Evolutionary conservation across 345 rosid species (phyloP).

Genomic region (Cardiospermum halicacabum): DNA sequence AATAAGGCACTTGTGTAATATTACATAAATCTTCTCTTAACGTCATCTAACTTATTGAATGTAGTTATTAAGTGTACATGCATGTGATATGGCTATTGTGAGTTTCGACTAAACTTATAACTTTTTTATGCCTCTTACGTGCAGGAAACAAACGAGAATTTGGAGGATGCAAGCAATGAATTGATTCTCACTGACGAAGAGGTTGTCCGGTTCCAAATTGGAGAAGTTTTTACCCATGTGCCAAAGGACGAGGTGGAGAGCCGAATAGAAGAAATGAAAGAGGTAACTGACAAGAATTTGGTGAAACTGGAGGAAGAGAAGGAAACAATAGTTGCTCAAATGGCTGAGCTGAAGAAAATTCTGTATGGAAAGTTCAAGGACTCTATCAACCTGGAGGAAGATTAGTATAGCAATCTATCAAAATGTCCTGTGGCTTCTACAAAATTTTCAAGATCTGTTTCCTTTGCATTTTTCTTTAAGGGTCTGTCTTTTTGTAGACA

Average conservation of each 20-base stretch:
- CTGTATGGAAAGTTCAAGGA: constrained; percentile 84
- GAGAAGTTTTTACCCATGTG: constrained; percentile 90
- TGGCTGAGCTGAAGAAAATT: constrained; percentile 80
- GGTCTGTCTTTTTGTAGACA: not conserved
- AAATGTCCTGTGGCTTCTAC: not conserved
- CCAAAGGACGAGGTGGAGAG: constrained; percentile 83
- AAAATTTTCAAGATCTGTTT: not conserved
- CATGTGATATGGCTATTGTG: not conserved
- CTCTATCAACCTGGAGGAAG: constrained; percentile 95
- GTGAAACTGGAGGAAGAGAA: constrained; percentile 77
- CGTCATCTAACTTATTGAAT: not conserved
- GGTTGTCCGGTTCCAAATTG: constrained; percentile 73
- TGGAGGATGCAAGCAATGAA: constrained; percentile 92
- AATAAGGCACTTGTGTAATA: not conserved
- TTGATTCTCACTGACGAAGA: constrained; percentile 92
- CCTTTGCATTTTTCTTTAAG: not conserved
- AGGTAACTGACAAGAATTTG: constrained; percentile 52
- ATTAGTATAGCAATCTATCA: constrained; percentile 25
- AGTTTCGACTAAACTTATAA: not conserved
- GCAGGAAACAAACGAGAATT: constrained; percentile 83
- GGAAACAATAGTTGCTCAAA: constrained; percentile 45
- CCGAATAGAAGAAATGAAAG: constrained; percentile 77
- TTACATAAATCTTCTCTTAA: not conserved
- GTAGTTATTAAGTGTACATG: not conserved
- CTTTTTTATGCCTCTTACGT: constrained; percentile 3